Evolutionary conservation across 2,329 filamentous ascomycete species (phyloP).

Genomic region (Botrytis cinerea): DNA sequence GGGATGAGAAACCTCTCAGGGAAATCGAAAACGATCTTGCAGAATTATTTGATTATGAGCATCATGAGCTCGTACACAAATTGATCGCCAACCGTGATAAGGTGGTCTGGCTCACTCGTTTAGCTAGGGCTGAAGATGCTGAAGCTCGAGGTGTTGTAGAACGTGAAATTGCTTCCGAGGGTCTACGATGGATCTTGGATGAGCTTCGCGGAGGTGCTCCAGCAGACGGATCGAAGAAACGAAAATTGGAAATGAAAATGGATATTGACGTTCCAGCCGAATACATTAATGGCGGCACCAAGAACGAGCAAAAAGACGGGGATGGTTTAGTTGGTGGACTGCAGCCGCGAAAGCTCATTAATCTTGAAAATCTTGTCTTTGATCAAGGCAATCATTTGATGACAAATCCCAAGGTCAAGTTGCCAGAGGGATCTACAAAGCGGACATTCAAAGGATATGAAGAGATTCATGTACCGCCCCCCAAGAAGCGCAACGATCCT

Average conservation of each 20-base stretch:
- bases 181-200: conserved; percentile 81
- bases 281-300: conserved; percentile 53
- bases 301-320: conserved; percentile 58
- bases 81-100: conserved; percentile 91
- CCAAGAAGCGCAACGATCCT: conserved; percentile 81
- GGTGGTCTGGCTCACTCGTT: conserved; percentile 90
- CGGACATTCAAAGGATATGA: conserved; percentile 97
- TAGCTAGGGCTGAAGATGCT: conserved; percentile 79
- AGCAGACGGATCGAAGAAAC: conserved; percentile 56
- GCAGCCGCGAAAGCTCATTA: conserved; percentile 83
- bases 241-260: conserved; percentile 89
- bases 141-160: conserved; percentile 77
- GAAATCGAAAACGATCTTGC: conserved; percentile 98
- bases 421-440: conserved; percentile 94
- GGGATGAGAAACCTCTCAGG: conserved; percentile 79
- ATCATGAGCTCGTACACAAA: conserved; percentile 88
- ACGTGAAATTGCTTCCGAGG: conserved; percentile 87
- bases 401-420: conserved; percentile 95
- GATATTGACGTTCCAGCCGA: conserved; percentile 76
- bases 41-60: conserved; percentile 97
- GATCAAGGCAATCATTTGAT: conserved; percentile 98
- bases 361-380: conserved; percentile 93
- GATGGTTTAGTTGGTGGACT: conserved; percentile 77
- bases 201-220: conserved; percentile 77
- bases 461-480: conserved; percentile 94